phyloP scores from a whole-genome alignment of 1,139 yeast species.

The Pichia sp. region DNA sequence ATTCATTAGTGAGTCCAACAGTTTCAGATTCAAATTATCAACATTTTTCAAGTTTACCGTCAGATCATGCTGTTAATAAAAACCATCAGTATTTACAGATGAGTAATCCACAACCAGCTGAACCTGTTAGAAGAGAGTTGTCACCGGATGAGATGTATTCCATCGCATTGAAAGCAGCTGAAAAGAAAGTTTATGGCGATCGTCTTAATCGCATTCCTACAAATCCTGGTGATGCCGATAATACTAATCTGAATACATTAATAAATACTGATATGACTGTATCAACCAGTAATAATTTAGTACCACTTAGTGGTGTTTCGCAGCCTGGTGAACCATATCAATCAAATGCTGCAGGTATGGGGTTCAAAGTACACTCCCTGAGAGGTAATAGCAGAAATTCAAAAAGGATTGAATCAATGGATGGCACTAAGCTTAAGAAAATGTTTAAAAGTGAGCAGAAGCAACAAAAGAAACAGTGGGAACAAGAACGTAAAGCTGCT shows the following conservation, averaged over 20 bases:
- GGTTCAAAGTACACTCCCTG: constrained; percentile 21
- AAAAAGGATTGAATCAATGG: constrained; percentile 7
- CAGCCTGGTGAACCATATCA: constrained; percentile 10
- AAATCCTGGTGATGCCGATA: constrained; percentile 11
- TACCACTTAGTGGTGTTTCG: background rate
- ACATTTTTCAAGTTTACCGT: background rate
- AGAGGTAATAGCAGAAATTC: constrained; percentile 9
- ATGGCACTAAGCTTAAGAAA: constrained; percentile 8
- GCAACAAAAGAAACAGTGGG: constrained; percentile 14
- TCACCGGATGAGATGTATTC: constrained; percentile 30
- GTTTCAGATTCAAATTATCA: constrained; percentile 1
- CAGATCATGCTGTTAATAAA: background rate
- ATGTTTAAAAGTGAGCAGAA: constrained; percentile 13
- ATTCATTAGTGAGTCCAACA: constrained; percentile 3
- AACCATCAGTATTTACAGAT: background rate
- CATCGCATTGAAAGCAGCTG: constrained; percentile 27
- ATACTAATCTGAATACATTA: constrained; percentile 23
- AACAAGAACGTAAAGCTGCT: constrained; percentile 11
- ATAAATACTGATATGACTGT: background rate
- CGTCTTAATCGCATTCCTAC: constrained; percentile 7
- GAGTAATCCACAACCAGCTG: background rate
- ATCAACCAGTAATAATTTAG: too few relatives aligned
- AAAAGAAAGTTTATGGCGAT: constrained; percentile 29
- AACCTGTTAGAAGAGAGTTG: constrained; percentile 5
- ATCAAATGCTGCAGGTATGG: constrained; percentile 18